Conservation (phyloP, 73 alveolate species). For the Durusdinium trenchii region DNA sequence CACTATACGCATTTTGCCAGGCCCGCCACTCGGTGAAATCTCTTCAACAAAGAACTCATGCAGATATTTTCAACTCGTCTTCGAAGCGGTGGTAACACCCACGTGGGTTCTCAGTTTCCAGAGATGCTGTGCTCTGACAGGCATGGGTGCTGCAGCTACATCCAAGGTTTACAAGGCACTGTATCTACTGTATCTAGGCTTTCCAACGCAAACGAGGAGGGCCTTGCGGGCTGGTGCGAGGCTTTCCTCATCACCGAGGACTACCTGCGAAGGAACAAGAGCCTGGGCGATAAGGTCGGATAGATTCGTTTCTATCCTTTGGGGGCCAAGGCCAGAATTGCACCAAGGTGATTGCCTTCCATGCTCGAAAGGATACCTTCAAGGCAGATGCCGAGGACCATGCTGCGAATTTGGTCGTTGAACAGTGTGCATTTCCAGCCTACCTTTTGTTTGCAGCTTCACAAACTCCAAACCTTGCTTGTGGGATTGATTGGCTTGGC, state of each 20-base stretch:
- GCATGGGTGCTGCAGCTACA: constrained; percentile 57
- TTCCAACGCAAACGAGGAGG: background rate
- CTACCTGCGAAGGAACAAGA: constrained; percentile 11
- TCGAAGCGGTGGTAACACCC: background rate
- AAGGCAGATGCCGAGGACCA: constrained; percentile 44
- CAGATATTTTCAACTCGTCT: background rate
- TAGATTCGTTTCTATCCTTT: background rate
- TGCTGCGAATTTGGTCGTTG: too few species aligned
- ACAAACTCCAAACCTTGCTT: background rate
- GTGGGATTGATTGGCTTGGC: too few species aligned
- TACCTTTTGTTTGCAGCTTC: background rate
- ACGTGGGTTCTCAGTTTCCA: background rate
- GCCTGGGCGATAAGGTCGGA: constrained; percentile 3
- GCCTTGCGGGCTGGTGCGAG: background rate
- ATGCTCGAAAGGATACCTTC: constrained; percentile 29
- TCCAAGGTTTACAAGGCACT: constrained; percentile 68
- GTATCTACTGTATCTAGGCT: background rate
- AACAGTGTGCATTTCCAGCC: background rate
- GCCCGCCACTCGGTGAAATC: too few species aligned
- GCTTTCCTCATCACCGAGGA: constrained; percentile 61
- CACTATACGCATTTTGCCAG: too few species aligned
- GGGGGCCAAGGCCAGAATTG: background rate
- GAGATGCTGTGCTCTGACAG: background rate
- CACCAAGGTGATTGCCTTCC: constrained; percentile 21
- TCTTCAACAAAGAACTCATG: background rate